phyloP scores from a whole-genome alignment of 1,284 basidiomycete species.

The Malassezia caprae region DNA sequence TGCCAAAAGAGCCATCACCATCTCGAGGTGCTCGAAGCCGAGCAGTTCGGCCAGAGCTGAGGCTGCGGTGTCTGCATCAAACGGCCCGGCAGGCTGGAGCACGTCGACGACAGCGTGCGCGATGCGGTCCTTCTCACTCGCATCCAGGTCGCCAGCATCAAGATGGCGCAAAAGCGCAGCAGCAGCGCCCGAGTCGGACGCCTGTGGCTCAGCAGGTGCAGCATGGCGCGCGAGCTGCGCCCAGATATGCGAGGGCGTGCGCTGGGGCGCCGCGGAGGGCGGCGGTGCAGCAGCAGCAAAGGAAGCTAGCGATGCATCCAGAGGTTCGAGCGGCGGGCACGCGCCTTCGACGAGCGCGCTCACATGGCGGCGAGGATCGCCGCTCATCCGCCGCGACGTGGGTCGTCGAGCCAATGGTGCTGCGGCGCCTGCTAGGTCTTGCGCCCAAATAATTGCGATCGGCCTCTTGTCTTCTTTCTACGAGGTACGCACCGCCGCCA shows the following conservation, averaged over 20 bases:
- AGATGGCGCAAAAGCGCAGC: slow-evolving; percentile 1
- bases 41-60: slow-evolving; percentile 68
- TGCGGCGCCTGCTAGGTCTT: no score
- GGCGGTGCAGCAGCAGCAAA: not conserved
- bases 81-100: not conserved
- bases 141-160: not conserved
- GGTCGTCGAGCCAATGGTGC: not conserved
- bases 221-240: not conserved
- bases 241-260: not conserved
- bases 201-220: not conserved
- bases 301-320: not conserved
- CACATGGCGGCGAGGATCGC: slow-evolving; percentile 2
- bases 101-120: not conserved
- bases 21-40: slow-evolving; percentile 73
- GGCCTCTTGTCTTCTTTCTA: slow-evolving; percentile 1
- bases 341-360: slow-evolving; percentile 1
- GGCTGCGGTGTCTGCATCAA: slow-evolving; percentile 61
- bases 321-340: not conserved
- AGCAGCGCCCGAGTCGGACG: not conserved
- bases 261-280: not conserved
- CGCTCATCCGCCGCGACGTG: not conserved
- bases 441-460: not conserved
- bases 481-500: not conserved
- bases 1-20: slow-evolving; percentile 45
- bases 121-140: not conserved